Evolutionary conservation across 2,329 filamentous ascomycete genomes (phyloP), one percentile per base, ranked within the genome.

Genomic region (Neonectria sp.): DNA sequence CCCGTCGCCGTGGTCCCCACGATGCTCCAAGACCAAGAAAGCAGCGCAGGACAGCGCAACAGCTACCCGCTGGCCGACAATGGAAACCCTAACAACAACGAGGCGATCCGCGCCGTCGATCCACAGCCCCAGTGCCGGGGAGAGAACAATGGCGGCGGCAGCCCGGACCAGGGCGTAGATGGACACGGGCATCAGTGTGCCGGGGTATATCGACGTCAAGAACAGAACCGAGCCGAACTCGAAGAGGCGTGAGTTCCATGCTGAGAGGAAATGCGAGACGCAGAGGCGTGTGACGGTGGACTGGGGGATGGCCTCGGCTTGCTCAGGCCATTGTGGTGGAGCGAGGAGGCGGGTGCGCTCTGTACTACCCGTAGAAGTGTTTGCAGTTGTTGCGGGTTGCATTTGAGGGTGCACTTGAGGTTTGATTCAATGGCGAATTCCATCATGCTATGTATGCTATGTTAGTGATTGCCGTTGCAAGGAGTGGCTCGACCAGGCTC

Each of bases 121-220:
- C 45, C 82, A 83, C 1, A 73, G 73, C 2, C 91, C 92, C 5
- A 93, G 76, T 31, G 81, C 81, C 9, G 88, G 86, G 0, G 90
- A 86, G 5, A 92, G 81, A 1, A 89, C 25, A 7, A 91, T 85
- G 0, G 89, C 89, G 0, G 88, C 82, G 0, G 83, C 78, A 9
- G 87, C 85, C n/a, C 91, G 87, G 5, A 85, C 81, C 3, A 93
- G 79, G 0, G 91, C 91, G 73, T 93, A 93, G 25, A 91, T 79
- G 0, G 91, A 93, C 62, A 90, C 84, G 46, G 88, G 90, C 11
- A 91, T 83, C 21, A 94, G 80, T 0, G 90, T 92, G 1, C 82
- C 79, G 0, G 86, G 86, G 71, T 83, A 90, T 55, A 88, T 83
- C 1, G 82, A 77, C 1, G 87, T 86, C 25, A 90, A 81, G 74